Conservation (phyloP, 805 yeast genomes). For the Priceomyces castillae region DNA sequence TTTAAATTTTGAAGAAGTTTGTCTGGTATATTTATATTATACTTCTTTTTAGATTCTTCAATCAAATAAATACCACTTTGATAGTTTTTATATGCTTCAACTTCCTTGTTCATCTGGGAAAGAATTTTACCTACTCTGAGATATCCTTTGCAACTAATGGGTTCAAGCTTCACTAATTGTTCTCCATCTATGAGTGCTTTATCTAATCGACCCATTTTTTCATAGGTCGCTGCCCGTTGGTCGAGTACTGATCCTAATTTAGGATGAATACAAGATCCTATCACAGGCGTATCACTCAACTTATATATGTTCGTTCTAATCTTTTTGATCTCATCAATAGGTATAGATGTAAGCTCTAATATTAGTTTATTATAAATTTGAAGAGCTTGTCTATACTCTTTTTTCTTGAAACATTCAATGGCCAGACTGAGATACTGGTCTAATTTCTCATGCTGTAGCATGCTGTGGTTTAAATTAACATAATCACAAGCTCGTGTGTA, state of each 20-base stretch:
- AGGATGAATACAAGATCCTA: slow-evolving; percentile 35
- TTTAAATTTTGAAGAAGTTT: slow-evolving; percentile 27
- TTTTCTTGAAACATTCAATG: slow-evolving; percentile 29
- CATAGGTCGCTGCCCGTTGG: slow-evolving; percentile 49
- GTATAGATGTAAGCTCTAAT: slow-evolving; percentile 13
- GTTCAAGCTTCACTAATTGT: slow-evolving; percentile 34
- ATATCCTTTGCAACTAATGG: slow-evolving; percentile 49
- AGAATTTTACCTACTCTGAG: slow-evolving; percentile 42
- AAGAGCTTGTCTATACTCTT: slow-evolving; percentile 28
- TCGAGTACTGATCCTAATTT: slow-evolving; percentile 37
- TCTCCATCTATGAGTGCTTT: slow-evolving; percentile 40
- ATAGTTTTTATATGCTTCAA: slow-evolving; percentile 35
- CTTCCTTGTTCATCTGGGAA: slow-evolving; percentile 17
- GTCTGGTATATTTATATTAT: slow-evolving; percentile 28
- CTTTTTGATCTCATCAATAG: slow-evolving; percentile 13
- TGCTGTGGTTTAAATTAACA: neutral
- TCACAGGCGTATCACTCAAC: slow-evolving; percentile 23
- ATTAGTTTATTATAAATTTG: slow-evolving; percentile 25
- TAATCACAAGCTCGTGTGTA: too few species aligned
- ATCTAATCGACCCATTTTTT: slow-evolving; percentile 32
- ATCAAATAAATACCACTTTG: slow-evolving; percentile 39
- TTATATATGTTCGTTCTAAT: slow-evolving; percentile 18
- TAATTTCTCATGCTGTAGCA: slow-evolving; percentile 21
- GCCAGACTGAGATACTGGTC: slow-evolving; percentile 29
- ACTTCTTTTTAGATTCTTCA: slow-evolving; percentile 25